These are phyloP conservation scores for Mucor sp. DNA, from an alignment of 371 early-diverging fungal genomes.

Conservation along the genomic window DNA sequence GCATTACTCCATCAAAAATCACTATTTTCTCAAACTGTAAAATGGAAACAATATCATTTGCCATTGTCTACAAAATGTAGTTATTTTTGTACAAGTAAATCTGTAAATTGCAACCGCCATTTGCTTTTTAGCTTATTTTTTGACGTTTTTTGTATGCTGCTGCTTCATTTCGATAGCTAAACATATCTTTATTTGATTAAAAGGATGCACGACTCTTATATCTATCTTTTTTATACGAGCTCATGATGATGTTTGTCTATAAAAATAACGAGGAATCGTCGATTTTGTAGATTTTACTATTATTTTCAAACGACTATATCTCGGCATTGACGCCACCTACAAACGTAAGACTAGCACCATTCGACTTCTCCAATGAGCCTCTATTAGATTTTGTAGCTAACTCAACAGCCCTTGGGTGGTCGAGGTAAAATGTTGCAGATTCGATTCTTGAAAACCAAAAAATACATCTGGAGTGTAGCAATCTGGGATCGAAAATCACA, in stretches of 20 bases:
- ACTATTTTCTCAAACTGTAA: background rate
- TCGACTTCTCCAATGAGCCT: background rate
- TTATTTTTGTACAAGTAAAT: too few relatives aligned
- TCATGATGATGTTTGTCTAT: background rate
- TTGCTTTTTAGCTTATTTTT: background rate
- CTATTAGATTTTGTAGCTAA: background rate
- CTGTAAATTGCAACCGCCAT: background rate
- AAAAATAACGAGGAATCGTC: background rate
- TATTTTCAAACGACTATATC: background rate
- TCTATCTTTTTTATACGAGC: too few relatives aligned
- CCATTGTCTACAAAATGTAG: too few relatives aligned
- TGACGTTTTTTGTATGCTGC: background rate
- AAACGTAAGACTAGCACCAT: background rate
- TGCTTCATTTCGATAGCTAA: background rate
- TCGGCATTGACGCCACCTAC: background rate
- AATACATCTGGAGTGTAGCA: background rate
- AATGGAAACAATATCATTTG: too few relatives aligned
- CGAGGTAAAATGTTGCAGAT: background rate
- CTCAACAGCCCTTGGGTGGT: background rate
- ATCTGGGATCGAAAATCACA: background rate
- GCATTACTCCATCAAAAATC: background rate
- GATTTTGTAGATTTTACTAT: too few relatives aligned
- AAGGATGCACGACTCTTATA: too few relatives aligned
- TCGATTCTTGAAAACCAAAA: background rate
- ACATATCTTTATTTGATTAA: too few relatives aligned